Evolutionary conservation across 2,329 filamentous ascomycete species (phyloP).

Genomic region (Teratosphaeria gauchensis): DNA sequence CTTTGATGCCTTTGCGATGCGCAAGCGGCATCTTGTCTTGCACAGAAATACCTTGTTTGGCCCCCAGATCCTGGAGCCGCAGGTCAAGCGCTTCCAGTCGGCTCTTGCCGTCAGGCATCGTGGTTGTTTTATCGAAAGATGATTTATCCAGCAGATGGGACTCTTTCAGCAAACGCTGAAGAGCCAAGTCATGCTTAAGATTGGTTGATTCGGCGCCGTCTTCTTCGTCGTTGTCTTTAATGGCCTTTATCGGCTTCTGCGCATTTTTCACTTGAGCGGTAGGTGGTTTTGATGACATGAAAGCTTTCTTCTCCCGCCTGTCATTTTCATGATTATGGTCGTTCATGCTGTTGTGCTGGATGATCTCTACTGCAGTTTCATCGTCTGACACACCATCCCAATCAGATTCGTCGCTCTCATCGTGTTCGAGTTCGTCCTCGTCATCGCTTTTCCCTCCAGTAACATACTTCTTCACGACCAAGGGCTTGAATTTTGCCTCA

Average conservation of each 20-base stretch:
- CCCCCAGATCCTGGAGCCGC: slow-evolving; percentile 69
- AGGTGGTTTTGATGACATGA: slow-evolving; percentile 56
- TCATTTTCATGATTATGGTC: not conserved
- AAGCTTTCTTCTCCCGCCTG: slow-evolving; percentile 57
- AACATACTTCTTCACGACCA: slow-evolving; percentile 10
- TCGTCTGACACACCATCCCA: slow-evolving; percentile 56
- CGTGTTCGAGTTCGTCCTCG: slow-evolving; percentile 7
- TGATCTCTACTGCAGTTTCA: slow-evolving; percentile 34
- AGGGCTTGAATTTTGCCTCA: slow-evolving; percentile 74
- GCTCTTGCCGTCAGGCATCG: slow-evolving; percentile 51
- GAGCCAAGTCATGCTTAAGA: slow-evolving; percentile 81
- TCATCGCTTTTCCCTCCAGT: not conserved
- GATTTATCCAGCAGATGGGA: slow-evolving; percentile 71
- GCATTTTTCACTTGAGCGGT: slow-evolving; percentile 18
- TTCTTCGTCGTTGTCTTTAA: slow-evolving; percentile 32
- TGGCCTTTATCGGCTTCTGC: slow-evolving; percentile 15
- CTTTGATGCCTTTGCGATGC: slow-evolving; percentile 73
- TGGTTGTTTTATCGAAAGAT: slow-evolving; percentile 38
- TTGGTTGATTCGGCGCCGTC: slow-evolving; percentile 54
- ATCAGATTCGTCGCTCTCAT: slow-evolving; percentile 34
- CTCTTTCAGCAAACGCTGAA: slow-evolving; percentile 83
- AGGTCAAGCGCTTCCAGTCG: slow-evolving; percentile 76
- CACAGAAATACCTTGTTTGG: slow-evolving; percentile 62
- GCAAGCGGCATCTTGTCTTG: slow-evolving; percentile 86
- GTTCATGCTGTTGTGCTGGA: slow-evolving; percentile 36